Evolutionary conservation across 768 basidiomycete species (phyloP), one percentile per base, ranked within the genome.

Genomic region (Ephemerocybe angulata): DNA sequence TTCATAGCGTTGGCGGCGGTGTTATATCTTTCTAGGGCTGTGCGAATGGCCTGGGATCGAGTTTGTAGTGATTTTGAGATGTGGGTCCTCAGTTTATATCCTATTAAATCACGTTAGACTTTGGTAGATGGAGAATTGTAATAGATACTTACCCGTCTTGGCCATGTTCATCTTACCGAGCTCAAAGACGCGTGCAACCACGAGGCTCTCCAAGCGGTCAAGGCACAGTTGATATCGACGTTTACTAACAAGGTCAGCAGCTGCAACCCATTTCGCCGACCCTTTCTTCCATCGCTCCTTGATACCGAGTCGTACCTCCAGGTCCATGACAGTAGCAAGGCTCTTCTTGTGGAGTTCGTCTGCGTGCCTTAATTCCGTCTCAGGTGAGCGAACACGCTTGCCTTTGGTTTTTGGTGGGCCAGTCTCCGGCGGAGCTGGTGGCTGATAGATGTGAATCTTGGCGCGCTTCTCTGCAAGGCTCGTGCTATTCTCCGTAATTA

Each of bases 11-110:
- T 22, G n/a, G 66, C 68, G 27, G 63, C 63, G 21, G 35, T 52
- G 52, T 69, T 69, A 50, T 65, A 68, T 7, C 55, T 29, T 22
- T 63, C 51, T 0, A 70, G 55, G 0, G 68, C 63, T 1, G 58
- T 60, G 7, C 37, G 29, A 25, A 72, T 62, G 1, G 68, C 64
- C 42, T 64, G 37, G 2, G 63, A 67, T 1, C 59, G 38, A 1
- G 57, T 51, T 31, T 65, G 47, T 4, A 70, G 56, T 0, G 67
- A 62, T 33, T 58, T 62, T 6, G 57, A 56, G 28, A 70, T 65
- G 50, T 70, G 67, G 25, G 60, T 66, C 1, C 62, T 31, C 3
- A 70, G 50, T n/a, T 64, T 65, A 57, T 70, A 72, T 6, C 68
- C 70, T 70, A 30, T 13, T 15, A 8, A 7, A n/a, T 41, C n/a